Base-by-base conservation (phyloP, 2,329 filamentous ascomycete genomes). In the Lasiodiplodia sp. region DNA sequence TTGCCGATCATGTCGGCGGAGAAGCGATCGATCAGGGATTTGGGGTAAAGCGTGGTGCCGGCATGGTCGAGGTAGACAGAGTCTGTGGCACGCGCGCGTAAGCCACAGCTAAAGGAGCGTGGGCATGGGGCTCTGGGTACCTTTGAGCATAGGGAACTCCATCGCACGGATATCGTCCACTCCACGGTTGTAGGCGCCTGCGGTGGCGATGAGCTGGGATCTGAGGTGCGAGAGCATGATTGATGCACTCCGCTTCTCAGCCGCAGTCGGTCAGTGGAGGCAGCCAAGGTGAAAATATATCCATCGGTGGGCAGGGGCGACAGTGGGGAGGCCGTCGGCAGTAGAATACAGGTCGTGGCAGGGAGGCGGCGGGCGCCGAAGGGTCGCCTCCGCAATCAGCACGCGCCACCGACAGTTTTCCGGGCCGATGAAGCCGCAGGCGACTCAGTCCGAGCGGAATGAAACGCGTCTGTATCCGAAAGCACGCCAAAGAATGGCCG, bases 21-120 rank as follows among this genome's bases (percentile, higher is more conserved):
- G 80, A 97, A 97, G 28, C 82, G 84, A 72, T 95, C 91, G 78
- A 98, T 89, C 28, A 96, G 81, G 37, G 92, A 94, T 78, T 91
- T 95, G 52, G 93, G 85, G 76, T 92, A 93, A 0, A 92, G 84
- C 0, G 94, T 95, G n/a, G 93, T 92, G n/a, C 94, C 95, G 0
- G 94, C 94, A 90, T 98, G 94, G 74, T 98, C 95, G 68, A 98
- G 89, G 78, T 97, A 98, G 57, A 90, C 85, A 11, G 88, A 88
- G 65, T 87, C 92, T 95, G n/a, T 18, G 34, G 52, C 21, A 47
- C 18, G 6, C 34, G 25, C 47, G 40, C 70, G 57, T 73, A 66
- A 74, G 67, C n/a, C 64, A 8, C 11, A 11, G 4, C 18, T 21
- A 14, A 7, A 23, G 25, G 34, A 18, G 16, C 16, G 16, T 28